A percentile compares a stretch with the other conserved stretches of the same genome.
These are phyloP conservation scores for Microstroma glucosiphilum DNA, from an alignment of 1,284 basidiomycete genomes.

Conservation along the genomic window DNA sequence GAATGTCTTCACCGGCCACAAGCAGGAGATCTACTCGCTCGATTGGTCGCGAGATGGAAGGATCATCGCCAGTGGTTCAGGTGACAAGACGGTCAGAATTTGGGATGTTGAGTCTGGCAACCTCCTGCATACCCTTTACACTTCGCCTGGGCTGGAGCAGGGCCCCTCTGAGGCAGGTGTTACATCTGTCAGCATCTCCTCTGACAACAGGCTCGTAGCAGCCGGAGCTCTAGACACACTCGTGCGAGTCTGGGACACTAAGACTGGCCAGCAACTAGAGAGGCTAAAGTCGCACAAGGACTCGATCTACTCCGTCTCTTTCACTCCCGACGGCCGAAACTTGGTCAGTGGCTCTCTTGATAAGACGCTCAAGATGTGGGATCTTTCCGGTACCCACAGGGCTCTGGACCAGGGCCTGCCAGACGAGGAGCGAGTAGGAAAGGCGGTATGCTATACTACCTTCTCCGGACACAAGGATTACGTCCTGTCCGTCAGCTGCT, in stretches of 20 bases:
- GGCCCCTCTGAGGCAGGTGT: constrained; percentile 68
- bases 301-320: constrained; percentile 76
- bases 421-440: constrained; percentile 33
- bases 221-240: constrained; percentile 77
- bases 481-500: constrained; percentile 70
- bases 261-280: constrained; percentile 66
- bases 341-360: constrained; percentile 78
- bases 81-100: constrained; percentile 79
- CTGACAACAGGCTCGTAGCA: constrained; percentile 72
- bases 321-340: constrained; percentile 71
- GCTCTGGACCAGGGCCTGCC: constrained; percentile 30
- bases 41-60: constrained; percentile 72
- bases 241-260: constrained; percentile 78
- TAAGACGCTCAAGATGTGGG: constrained; percentile 82
- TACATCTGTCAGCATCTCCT: constrained; percentile 67
- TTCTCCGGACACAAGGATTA: constrained; percentile 83
- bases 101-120: constrained; percentile 70
- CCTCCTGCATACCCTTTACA: constrained; percentile 45
- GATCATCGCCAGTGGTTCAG: constrained; percentile 78
- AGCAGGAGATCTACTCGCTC: constrained; percentile 83
- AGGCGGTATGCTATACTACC: constrained; percentile 65
- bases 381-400: constrained; percentile 58
- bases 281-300: constrained; percentile 73
- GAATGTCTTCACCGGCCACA: constrained; percentile 73
- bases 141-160: constrained; percentile 52